Percentiles rank a stretch among this genome's conserved stretches.
Evolutionary conservation across 2,329 filamentous ascomycete genomes (phyloP).

Genomic region (Aspergillus sp.): DNA sequence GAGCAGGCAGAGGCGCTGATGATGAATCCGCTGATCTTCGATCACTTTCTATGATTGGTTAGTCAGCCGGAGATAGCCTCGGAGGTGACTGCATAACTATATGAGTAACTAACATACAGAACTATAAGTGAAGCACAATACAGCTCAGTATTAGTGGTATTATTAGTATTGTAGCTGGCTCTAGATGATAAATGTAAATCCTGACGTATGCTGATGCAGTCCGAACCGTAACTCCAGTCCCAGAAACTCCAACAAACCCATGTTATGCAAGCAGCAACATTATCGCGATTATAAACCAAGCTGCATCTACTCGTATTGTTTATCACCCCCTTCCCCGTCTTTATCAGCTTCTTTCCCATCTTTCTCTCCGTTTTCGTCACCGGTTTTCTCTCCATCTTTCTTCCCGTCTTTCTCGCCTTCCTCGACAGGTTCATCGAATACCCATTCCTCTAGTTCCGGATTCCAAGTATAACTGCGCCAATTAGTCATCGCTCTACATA

Average conservation of each 20-base stretch:
- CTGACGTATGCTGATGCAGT: no score
- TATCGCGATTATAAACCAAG: neutral
- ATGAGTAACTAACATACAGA: neutral
- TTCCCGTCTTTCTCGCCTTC: neutral
- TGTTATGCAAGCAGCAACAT: neutral
- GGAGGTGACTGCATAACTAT: neutral
- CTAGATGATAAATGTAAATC: no score
- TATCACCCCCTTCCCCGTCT: conserved; percentile 8
- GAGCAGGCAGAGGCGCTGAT: conserved; percentile 1
- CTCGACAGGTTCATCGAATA: conserved; percentile 25
- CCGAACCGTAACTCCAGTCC: neutral
- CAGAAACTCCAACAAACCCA: neutral
- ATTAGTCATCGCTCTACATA: conserved; percentile 13
- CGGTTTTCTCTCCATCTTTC: neutral
- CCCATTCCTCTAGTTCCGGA: conserved; percentile 32
- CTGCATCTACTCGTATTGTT: conserved; percentile 17
- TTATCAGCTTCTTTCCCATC: no score
- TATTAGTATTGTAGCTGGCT: neutral
- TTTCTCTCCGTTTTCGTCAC: neutral
- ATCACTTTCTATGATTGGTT: conserved; percentile 31
- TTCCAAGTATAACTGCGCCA: conserved; percentile 40
- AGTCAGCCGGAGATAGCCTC: conserved; percentile 32
- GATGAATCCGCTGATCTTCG: conserved; percentile 22
- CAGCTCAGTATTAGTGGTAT: no score
- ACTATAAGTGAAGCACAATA: neutral